Percentiles rank a stretch among this genome's conserved stretches.
Conservation (phyloP, 352 stramenopile species). For the Thalassiosira exigua region DNA sequence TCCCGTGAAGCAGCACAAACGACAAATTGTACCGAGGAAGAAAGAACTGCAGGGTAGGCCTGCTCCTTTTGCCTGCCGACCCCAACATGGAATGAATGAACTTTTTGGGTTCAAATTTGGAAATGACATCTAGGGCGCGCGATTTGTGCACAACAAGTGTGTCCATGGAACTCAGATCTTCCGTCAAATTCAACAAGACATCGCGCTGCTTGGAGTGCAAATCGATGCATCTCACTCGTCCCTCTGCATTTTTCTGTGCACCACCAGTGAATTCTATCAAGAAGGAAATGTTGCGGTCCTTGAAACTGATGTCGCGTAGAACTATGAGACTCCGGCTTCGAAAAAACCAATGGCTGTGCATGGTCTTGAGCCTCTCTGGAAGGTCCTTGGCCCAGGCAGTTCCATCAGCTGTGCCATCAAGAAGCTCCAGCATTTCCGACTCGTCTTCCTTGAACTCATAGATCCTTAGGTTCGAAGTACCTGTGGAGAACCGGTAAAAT, state of each 20-base stretch:
- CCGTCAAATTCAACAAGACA: constrained; percentile 8
- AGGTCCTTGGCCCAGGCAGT: constrained; percentile 1
- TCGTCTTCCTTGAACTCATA: neutral
- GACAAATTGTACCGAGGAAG: constrained; percentile 51
- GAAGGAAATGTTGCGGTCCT: constrained; percentile 47
- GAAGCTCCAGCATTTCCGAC: constrained; percentile 9
- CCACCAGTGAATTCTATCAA: constrained; percentile 25
- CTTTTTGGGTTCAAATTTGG: constrained; percentile 47
- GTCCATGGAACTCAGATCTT: constrained; percentile 24
- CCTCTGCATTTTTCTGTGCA: neutral
- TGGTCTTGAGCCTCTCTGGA: constrained; percentile 38
- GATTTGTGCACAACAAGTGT: constrained; percentile 46
- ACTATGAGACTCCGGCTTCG: constrained; percentile 29
- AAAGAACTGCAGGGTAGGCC: constrained; percentile 30
- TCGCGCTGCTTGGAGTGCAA: constrained; percentile 18
- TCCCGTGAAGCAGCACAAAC: constrained; percentile 26
- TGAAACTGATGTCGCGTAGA: constrained; percentile 41
- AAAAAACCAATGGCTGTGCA: constrained; percentile 55
- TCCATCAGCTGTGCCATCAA: neutral
- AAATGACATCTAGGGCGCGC: constrained; percentile 29
- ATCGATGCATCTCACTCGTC: constrained; percentile 55
- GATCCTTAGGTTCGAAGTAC: neutral
- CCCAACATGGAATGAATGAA: constrained; percentile 51
- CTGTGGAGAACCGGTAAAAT: constrained; percentile 16
- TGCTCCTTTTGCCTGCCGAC: constrained; percentile 21